Evolutionary conservation across 2,329 filamentous ascomycete genomes (phyloP).

Genomic region (Fusarium verticillioides): DNA sequence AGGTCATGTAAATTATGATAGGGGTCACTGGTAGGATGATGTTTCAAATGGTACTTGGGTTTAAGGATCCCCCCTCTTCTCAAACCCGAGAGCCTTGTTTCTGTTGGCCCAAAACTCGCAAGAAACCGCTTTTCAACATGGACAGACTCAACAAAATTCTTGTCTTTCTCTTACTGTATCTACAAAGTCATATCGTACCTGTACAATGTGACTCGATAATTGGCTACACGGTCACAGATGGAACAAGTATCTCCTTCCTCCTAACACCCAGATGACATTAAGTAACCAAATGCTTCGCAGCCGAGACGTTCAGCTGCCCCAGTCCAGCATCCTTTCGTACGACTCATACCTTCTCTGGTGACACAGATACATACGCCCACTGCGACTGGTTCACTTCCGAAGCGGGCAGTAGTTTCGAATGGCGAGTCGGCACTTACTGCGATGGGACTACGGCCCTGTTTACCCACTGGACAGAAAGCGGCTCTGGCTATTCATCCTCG

Average conservation of each 20-base stretch:
- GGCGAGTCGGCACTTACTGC: neutral
- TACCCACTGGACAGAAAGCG: neutral
- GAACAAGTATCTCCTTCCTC: neutral
- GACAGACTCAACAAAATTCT: accelerated
- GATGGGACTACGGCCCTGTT: neutral
- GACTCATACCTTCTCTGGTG: neutral
- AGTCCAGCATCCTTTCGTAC: neutral
- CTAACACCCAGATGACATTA: accelerated
- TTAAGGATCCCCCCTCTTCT: neutral
- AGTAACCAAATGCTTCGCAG: neutral
- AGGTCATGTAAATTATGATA: neutral
- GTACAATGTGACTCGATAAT: neutral
- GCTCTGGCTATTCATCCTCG: neutral
- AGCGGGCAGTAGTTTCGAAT: neutral
- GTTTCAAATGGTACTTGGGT: neutral
- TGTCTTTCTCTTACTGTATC: accelerated
- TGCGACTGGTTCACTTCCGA: neutral
- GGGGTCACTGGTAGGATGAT: neutral
- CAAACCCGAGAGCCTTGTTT: neutral
- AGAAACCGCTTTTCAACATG: neutral
- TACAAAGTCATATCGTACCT: accelerated
- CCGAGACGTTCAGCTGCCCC: neutral
- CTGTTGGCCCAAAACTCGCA: neutral
- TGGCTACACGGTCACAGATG: neutral
- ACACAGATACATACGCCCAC: neutral